Conservation (phyloP, 2,329 filamentous ascomycete genomes). For the Furcasterigmium sp. region DNA sequence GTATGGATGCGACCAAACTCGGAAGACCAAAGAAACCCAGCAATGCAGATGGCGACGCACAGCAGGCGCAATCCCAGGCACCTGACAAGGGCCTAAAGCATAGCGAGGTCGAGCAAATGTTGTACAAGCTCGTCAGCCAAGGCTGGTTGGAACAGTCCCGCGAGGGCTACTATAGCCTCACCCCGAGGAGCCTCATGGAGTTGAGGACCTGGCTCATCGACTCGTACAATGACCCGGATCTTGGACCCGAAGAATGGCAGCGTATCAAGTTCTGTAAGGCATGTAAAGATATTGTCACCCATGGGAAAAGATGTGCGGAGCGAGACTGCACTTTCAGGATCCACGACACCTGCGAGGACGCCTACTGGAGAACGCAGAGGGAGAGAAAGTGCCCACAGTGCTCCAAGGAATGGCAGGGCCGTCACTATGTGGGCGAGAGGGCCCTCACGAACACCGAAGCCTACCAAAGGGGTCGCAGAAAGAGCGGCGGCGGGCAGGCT, state of each 20-base stretch:
- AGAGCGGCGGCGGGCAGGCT: slow-evolving; percentile 20
- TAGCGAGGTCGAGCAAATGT: slow-evolving; percentile 68
- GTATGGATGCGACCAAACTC: slow-evolving; percentile 73
- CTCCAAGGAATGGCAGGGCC: slow-evolving; percentile 41
- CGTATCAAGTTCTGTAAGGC: slow-evolving; percentile 83
- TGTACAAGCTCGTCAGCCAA: slow-evolving; percentile 66
- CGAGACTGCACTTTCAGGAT: slow-evolving; percentile 64
- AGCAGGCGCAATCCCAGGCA: slow-evolving; percentile 24
- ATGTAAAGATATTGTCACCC: slow-evolving; percentile 84
- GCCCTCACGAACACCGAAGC: slow-evolving; percentile 50
- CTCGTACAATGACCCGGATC: slow-evolving; percentile 75
- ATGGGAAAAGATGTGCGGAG: slow-evolving; percentile 71
- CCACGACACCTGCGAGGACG: slow-evolving; percentile 70
- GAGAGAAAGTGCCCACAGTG: slow-evolving; percentile 62
- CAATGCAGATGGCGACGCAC: slow-evolving; percentile 20
- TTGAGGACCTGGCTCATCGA: slow-evolving; percentile 78
- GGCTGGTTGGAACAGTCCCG: slow-evolving; percentile 79
- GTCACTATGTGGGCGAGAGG: slow-evolving; percentile 49
- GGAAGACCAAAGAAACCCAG: slow-evolving; percentile 40
- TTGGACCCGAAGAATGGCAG: slow-evolving; percentile 56
- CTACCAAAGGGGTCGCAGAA: slow-evolving; percentile 37
- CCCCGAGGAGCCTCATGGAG: slow-evolving; percentile 77
- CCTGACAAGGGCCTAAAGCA: slow-evolving; percentile 61
- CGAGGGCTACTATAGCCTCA: slow-evolving; percentile 69
- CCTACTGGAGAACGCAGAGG: slow-evolving; percentile 64